A percentile compares a stretch with the other conserved stretches of the same genome.
These are phyloP conservation scores for Vaucheria bursata DNA, from an alignment of 352 stramenopile genomes.

Conservation along the genomic window DNA sequence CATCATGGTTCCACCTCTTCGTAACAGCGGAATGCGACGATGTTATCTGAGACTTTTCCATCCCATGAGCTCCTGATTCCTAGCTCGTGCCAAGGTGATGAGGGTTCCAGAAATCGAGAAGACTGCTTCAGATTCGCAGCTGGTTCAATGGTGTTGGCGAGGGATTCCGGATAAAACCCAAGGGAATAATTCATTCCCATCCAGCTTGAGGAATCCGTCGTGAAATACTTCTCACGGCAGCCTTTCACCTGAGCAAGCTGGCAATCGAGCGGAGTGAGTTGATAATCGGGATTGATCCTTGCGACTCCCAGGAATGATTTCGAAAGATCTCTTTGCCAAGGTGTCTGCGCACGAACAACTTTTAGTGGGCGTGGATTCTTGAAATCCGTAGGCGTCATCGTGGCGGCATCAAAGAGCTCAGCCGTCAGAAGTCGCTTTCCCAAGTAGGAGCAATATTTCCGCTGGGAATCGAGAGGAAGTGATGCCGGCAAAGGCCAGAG, in stretches of 20 bases:
- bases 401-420: neutral
- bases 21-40: neutral
- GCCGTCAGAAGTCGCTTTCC: neutral
- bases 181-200: neutral
- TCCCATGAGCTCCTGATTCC: neutral
- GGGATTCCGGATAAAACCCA: neutral
- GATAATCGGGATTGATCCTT: neutral
- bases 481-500: neutral
- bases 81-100: neutral
- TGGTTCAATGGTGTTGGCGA: neutral
- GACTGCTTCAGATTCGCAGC: neutral
- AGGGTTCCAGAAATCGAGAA: neutral
- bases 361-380: neutral
- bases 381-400: neutral
- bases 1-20: neutral
- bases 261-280: conserved; percentile 1
- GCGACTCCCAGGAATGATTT: neutral
- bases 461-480: neutral
- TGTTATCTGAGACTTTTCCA: neutral
- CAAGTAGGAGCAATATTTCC: neutral
- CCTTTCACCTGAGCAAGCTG: neutral
- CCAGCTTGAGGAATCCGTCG: neutral
- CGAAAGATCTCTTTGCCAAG: neutral
- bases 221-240: neutral
- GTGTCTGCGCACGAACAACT: neutral